phyloP scores from a whole-genome alignment of 2,329 filamentous ascomycete species.

The Biscogniauxia sp. region DNA sequence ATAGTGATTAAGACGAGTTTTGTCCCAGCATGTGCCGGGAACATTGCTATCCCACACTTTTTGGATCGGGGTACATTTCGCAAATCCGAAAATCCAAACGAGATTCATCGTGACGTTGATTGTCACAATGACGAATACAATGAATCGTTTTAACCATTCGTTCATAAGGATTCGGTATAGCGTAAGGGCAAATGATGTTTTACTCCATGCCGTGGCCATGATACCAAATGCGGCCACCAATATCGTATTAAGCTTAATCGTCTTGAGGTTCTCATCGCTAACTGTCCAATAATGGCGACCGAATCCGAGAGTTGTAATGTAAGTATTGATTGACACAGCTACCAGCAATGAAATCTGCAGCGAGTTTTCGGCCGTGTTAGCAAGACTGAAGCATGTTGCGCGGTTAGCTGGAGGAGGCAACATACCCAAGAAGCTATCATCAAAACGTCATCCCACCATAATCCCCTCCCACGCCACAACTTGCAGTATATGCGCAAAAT shows the following conservation, averaged over 20 bases:
- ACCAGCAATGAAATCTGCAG: constrained; percentile 28
- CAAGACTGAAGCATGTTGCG: not conserved
- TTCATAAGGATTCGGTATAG: constrained; percentile 24
- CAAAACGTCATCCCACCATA: constrained; percentile 39
- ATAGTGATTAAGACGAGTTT: constrained; percentile 23
- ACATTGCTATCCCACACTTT: constrained; percentile 28
- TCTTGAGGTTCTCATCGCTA: constrained; percentile 14
- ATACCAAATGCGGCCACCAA: constrained; percentile 21
- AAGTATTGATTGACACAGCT: constrained; percentile 32
- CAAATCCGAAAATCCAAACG: constrained; percentile 35
- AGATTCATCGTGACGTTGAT: constrained; percentile 24
- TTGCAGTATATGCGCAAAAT: constrained; percentile 38
- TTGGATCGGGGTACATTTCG: constrained; percentile 31
- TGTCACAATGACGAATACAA: constrained; percentile 28
- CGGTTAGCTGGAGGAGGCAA: constrained; percentile 3
- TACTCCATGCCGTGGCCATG: constrained; percentile 21
- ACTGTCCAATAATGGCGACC: constrained; percentile 21
- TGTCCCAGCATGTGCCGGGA: constrained; percentile 32
- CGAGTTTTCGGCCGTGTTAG: not conserved
- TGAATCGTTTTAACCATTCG: constrained; percentile 22
- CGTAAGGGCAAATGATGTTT: constrained; percentile 23
- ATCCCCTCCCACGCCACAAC: constrained; percentile 31
- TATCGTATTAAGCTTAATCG: constrained; percentile 21
- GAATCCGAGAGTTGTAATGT: constrained; percentile 30
- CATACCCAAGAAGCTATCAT: constrained; percentile 36